Evolutionary conservation across 176 grass and related monocot species (phyloP).

Genomic region (Luzula sylvatica): DNA sequence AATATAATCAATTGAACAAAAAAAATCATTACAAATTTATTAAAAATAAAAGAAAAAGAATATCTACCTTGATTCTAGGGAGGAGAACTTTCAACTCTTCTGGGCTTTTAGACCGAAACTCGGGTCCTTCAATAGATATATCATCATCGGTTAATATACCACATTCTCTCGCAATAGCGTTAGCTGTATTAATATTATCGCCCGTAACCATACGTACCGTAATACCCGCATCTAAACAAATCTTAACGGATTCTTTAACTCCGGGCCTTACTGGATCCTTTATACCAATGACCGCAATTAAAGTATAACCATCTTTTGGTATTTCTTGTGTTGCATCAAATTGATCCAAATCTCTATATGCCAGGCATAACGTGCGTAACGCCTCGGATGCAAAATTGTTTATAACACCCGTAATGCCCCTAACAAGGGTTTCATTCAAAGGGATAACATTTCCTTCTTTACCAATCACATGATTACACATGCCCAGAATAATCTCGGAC

Average conservation of each 20-base stretch:
- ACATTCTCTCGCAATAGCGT: constrained; percentile 89
- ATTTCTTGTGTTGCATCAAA: constrained; percentile 34
- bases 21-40: not conserved
- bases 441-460: constrained; percentile 34
- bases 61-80: constrained; percentile 68
- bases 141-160: constrained; percentile 84
- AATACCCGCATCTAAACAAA: constrained; percentile 75
- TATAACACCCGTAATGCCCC: constrained; percentile 33
- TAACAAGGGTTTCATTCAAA: constrained; percentile 31
- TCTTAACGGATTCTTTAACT: constrained; percentile 66
- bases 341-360: constrained; percentile 63
- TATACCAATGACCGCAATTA: constrained; percentile 76
- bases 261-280: constrained; percentile 83
- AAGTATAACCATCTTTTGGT: constrained; percentile 56
- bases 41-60: not conserved
- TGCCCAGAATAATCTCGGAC: constrained; percentile 64
- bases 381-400: constrained; percentile 61
- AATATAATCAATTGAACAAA: constrained; percentile 4
- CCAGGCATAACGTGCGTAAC: constrained; percentile 71
- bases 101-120: constrained; percentile 43
- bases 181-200: constrained; percentile 92
- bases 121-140: constrained; percentile 72
- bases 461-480: constrained; percentile 42
- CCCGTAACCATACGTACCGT: constrained; percentile 78
- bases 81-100: constrained; percentile 61